A percentile compares a stretch with the other conserved stretches of the same genome.
Evolutionary conservation across 2,329 filamentous ascomycete species (phyloP).

Genomic region (Akanthomyces dipterigenus): DNA sequence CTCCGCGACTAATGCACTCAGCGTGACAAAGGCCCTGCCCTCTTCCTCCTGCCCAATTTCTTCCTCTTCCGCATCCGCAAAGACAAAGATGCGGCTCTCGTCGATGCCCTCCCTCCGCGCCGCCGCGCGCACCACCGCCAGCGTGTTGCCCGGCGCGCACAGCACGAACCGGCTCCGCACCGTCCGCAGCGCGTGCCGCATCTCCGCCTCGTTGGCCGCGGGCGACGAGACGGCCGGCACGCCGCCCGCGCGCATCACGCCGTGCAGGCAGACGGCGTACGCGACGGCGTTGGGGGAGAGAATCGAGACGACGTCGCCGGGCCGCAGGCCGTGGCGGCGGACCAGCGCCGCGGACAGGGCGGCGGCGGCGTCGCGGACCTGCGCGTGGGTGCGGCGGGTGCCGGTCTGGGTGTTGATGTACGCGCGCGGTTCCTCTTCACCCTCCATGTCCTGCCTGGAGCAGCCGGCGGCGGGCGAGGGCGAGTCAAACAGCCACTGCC

Average conservation of each 20-base stretch:
- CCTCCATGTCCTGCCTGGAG: neutral
- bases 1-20: neutral
- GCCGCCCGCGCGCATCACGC: constrained; percentile 9
- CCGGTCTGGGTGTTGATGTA: constrained; percentile 2
- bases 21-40: neutral
- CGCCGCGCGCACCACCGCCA: neutral
- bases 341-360: constrained; percentile 2
- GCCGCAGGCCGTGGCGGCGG: neutral
- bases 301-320: constrained; percentile 2
- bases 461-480: neutral
- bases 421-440: neutral
- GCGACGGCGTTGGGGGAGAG: constrained; percentile 3
- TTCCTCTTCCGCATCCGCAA: neutral
- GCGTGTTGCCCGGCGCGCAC: neutral
- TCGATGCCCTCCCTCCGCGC: neutral
- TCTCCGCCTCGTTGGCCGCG: neutral
- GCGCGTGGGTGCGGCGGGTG: neutral
- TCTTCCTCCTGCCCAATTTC: neutral
- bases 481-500: constrained; percentile 9
- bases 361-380: constrained; percentile 2
- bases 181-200: constrained; percentile 4
- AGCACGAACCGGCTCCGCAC: neutral
- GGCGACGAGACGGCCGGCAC: constrained; percentile 6
- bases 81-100: neutral
- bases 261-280: constrained; percentile 3